A percentile compares a stretch with the other conserved stretches of the same genome.
These are phyloP conservation scores for Entomortierella beljakovae DNA, from an alignment of 192 early-diverging fungal genomes.

Conservation along the genomic window DNA sequence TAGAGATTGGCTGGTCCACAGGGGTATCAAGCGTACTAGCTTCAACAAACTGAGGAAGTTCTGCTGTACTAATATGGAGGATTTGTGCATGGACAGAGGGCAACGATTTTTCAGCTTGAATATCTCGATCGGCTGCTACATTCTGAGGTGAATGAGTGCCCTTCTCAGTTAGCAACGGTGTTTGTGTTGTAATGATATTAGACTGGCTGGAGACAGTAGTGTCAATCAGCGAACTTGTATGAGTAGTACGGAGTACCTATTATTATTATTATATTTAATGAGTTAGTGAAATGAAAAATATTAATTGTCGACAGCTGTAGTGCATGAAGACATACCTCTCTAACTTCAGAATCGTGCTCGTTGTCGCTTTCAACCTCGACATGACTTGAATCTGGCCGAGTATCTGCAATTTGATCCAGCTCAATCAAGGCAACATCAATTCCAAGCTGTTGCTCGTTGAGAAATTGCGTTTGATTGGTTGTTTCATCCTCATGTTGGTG, in stretches of 20 bases:
- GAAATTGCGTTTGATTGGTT: not conserved
- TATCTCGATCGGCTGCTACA: no score
- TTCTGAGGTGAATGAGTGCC: no score
- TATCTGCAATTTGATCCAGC: no score
- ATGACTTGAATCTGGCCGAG: no score
- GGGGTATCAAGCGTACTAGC: not conserved
- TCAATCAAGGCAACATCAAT: no score
- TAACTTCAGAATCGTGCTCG: slow-evolving; percentile 41
- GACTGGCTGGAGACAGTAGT: no score
- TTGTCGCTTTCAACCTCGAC: slow-evolving; percentile 15
- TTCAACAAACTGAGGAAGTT: slow-evolving; percentile 13
- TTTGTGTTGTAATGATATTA: no score
- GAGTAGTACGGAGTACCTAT: not conserved
- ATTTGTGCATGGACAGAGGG: not conserved
- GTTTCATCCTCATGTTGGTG: not conserved
- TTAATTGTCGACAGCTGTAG: no score
- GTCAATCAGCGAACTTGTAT: not conserved
- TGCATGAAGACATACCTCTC: slow-evolving; percentile 18
- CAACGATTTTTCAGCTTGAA: not conserved
- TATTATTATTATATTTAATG: no score
- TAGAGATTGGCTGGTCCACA: not conserved
- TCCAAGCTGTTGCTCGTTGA: not conserved
- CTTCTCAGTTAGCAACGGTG: no score
- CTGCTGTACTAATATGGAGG: not conserved
- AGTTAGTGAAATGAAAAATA: no score